A percentile compares a stretch with the other conserved stretches of the same genome.
Evolutionary conservation across 257 asterid genomes (phyloP).

Genomic region (Fraxinus cuspidata): DNA sequence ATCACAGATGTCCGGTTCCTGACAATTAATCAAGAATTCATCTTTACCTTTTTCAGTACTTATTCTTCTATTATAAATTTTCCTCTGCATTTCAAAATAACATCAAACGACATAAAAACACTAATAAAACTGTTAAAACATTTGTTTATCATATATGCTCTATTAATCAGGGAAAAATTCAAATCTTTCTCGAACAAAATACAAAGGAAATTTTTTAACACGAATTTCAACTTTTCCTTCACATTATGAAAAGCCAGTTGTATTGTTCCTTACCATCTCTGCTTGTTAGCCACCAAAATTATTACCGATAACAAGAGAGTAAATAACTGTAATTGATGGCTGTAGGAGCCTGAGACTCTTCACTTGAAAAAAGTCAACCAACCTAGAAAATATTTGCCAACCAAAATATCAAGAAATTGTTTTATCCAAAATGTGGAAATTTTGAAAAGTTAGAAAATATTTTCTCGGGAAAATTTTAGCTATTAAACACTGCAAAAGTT

Average conservation of each 20-base stretch:
- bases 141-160: not conserved
- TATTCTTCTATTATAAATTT: not conserved
- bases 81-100: not conserved
- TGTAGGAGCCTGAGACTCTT: constrained; percentile 52
- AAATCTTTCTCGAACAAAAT: too few relatives aligned
- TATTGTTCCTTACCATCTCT: not conserved
- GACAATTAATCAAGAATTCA: not conserved
- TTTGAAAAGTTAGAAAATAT: too few relatives aligned
- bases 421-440: too few relatives aligned
- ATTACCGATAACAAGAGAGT: not conserved
- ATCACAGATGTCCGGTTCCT: too few relatives aligned
- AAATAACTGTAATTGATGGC: constrained; percentile 55
- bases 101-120: not conserved
- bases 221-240: not conserved
- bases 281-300: not conserved
- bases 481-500: too few relatives aligned
- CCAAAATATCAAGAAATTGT: too few relatives aligned
- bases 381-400: too few relatives aligned
- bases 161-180: not conserved
- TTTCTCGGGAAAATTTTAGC: too few relatives aligned
- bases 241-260: not conserved
- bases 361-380: too few relatives aligned
- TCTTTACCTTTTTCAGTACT: not conserved
- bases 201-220: too few relatives aligned
- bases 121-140: not conserved